Evolutionary conservation across 192 early-diverging fungal genomes (phyloP).

Genomic region (Dimargaris cristalligena): DNA sequence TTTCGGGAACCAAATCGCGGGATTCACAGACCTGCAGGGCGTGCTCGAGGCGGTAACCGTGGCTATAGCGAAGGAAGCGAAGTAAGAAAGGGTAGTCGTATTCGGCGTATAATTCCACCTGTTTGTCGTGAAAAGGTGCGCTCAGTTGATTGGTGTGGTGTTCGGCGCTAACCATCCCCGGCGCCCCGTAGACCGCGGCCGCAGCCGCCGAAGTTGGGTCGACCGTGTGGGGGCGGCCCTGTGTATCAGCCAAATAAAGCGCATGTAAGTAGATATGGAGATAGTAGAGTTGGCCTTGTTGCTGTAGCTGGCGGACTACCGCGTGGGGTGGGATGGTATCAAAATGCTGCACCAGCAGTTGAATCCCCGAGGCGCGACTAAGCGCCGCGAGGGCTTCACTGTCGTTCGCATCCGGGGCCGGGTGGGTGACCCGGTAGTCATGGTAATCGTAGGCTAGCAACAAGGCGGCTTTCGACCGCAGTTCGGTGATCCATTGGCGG

Average conservation of each 20-base stretch:
- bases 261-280: constrained; percentile 88
- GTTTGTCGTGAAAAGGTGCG: constrained; percentile 53
- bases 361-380: constrained; percentile 43
- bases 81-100: constrained; percentile 58
- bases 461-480: constrained; percentile 62
- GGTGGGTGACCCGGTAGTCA: constrained; percentile 19
- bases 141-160: constrained; percentile 32
- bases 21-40: constrained; percentile 59
- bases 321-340: constrained; percentile 52
- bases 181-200: no score
- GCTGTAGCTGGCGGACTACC: constrained; percentile 55
- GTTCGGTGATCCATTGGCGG: constrained; percentile 64
- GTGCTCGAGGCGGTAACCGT: constrained; percentile 58
- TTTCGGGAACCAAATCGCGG: constrained; percentile 83
- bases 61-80: constrained; percentile 69
- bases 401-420: constrained; percentile 13
- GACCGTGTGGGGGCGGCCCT: not conserved
- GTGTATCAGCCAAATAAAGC: constrained; percentile 48
- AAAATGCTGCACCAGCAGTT: constrained; percentile 65
- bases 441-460: constrained; percentile 64
- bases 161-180: not conserved
- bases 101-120: constrained; percentile 85
- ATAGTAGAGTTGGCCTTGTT: constrained; percentile 28
- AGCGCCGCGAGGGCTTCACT: constrained; percentile 18
- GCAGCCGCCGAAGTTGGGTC: not conserved